Base-by-base conservation (phyloP, 2,329 filamentous ascomycete genomes). In the Coniochaeta ligniaria region DNA sequence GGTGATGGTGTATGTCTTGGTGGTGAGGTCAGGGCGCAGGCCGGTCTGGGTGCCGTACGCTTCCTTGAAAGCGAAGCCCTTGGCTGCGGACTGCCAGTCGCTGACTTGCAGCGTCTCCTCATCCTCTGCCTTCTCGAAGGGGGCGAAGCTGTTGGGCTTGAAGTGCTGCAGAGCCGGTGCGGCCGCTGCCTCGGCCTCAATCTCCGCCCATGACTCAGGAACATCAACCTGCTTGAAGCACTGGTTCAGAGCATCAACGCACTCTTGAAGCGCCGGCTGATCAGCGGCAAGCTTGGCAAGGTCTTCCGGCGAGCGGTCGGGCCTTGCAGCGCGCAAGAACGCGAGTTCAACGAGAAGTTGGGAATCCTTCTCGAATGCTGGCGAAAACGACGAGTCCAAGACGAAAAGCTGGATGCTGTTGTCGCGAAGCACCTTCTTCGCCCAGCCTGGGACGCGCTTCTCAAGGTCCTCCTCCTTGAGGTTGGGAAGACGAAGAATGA, bases 51-150 rank as follows among this genome's bases (percentile, higher is more conserved):
- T 93, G 64, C 84, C 87, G 71, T 92, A 98, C 0, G 92, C 94
- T 76, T 99, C 95, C 80, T 96, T 96, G 84, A 99, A 99, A 5
- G 85, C 85, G 61, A 99, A 81, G 56, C 88, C 90, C 80, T 96
- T 95, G 63, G 94, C 95, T 58, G 88, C 91, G 55, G 87, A 82
- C 75, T 93, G 84, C 91, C 93, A 96, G 73, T 89, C 83, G 68
- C 84, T 84, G 62, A 96, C 83, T 66, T 75, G 70, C 2, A 87
- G 75, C 3, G 83, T 81, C 26, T 87, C 80, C 73, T 96, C 92
- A 0, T 75, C 66, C 69, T 96, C 91, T 47, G 83, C 78, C 76
- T 94, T 96, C 66, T 91, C 83, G 71, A 92, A 96, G 1, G 86
- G 75, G 58, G 84, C 83, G 71, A 99, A 98, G 80, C 91, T 95